Evolutionary conservation across 495 filamentous ascomycete genomes (phyloP), one percentile per base, ranked within the genome.

Genomic region (Aspergillus sclerotioniger): DNA sequence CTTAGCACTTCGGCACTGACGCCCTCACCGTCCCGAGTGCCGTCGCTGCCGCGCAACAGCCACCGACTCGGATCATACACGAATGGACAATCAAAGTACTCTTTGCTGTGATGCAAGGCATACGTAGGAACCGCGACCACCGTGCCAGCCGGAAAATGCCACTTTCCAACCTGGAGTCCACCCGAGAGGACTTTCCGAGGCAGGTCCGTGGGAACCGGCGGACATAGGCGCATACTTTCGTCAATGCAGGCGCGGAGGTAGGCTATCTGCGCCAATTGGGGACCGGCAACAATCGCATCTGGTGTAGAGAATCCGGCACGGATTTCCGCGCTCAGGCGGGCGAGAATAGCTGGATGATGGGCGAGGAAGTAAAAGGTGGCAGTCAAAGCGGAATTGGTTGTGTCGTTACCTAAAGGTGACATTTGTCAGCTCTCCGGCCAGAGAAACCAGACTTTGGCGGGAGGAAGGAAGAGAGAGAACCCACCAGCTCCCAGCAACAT

Each of bases 41-140:
- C 39, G 12, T 28, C 53, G 31, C 61, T 58, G 31, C 56, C 54
- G 15, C 60, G 57, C 47, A 51, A 47, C 54, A 63, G 13, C 55
- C 58, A 66, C 32, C 48, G 51, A 33, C 37, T 41, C 37, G 37
- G 37, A n/a, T 41, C 37, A n/a, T 41, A 41, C 2, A 15, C 37
- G 13, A 41, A 41, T n/a, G 37, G 37, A 13, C 37, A 13, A n/a
- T 41, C 37, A n/a, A 41, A 41, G 37, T 41, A 15, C 13, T 41
- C 37, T n/a, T 41, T n/a, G 37, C 37, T 41, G 37, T 41, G 37
- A n/a, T 41, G 37, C 5, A 41, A n/a, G 13, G 12, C 5, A n/a
- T 41, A 41, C 13, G 37, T n/a, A n/a, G 37, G 37, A 1, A 41
- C 37, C n/a, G 8, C 37, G 10, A 41, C 37, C 3, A 41, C 13